Conservation (phyloP, 2,329 filamentous ascomycete genomes). For the Capronia americana region DNA sequence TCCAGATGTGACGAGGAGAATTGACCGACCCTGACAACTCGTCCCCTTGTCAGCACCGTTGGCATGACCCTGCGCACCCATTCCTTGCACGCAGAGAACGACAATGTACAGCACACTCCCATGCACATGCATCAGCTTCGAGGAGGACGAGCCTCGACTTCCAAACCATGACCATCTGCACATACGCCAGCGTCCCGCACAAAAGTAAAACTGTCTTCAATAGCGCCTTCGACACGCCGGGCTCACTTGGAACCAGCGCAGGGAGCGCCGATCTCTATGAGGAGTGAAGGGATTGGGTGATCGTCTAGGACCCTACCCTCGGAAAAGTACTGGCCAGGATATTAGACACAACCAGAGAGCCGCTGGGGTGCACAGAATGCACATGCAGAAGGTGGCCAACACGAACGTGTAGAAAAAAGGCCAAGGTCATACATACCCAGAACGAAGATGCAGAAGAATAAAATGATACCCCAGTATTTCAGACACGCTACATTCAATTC, state of each 20-base stretch:
- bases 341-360: background rate
- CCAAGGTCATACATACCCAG: background rate
- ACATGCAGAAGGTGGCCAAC: background rate
- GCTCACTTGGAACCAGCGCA: background rate
- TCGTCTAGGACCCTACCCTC: background rate
- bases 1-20: slow-evolving; percentile 16
- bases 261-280: background rate
- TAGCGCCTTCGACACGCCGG: background rate
- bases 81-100: background rate
- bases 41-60: too few species aligned
- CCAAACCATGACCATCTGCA: background rate
- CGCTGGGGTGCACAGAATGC: background rate
- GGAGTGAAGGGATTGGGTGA: background rate
- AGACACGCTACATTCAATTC: background rate
- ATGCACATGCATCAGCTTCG: background rate
- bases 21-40: slow-evolving; percentile 20
- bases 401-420: background rate
- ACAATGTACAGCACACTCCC: background rate
- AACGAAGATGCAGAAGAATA: background rate
- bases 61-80: background rate
- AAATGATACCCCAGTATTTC: background rate
- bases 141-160: background rate
- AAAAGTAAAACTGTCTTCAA: background rate
- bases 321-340: background rate
- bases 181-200: background rate